These are phyloP conservation scores for Hammondia hammondi DNA, from an alignment of 169 alveolate species.

Conservation along the genomic window DNA sequence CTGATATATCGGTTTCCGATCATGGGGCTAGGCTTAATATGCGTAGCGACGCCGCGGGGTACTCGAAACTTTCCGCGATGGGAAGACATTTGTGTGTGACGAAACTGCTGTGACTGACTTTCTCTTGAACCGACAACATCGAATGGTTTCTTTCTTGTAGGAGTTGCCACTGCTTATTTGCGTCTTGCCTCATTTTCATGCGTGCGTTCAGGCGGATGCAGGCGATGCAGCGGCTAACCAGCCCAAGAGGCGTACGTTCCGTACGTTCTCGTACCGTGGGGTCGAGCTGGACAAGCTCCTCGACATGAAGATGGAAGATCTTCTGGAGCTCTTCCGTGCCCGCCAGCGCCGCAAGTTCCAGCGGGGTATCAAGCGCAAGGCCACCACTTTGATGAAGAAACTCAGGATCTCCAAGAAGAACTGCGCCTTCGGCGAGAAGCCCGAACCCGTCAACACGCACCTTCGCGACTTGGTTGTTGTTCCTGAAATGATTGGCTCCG, in stretches of 20 bases:
- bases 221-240: constrained; percentile 72
- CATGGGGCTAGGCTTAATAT: too few relatives aligned
- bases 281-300: constrained; percentile 93
- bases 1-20: too few relatives aligned
- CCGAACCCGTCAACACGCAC: constrained; percentile 95
- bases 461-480: constrained; percentile 93
- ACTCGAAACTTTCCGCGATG: background rate
- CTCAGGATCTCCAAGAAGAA: constrained; percentile 90
- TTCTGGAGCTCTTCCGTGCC: constrained; percentile 93
- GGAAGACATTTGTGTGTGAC: background rate
- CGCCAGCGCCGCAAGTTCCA: constrained; percentile 96
- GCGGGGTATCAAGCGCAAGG: constrained; percentile 83
- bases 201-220: constrained; percentile 60
- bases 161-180: background rate
- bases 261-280: constrained; percentile 97
- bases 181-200: background rate
- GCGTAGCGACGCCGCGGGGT: background rate
- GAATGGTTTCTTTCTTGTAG: background rate
- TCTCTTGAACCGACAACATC: background rate
- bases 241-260: constrained; percentile 96
- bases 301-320: constrained; percentile 89
- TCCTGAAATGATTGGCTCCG: constrained; percentile 98
- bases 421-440: constrained; percentile 93
- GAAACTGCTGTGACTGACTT: background rate
- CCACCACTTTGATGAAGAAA: constrained; percentile 94